Conservation (phyloP, 352 stramenopile genomes). For the Globisporangium nunn region DNA sequence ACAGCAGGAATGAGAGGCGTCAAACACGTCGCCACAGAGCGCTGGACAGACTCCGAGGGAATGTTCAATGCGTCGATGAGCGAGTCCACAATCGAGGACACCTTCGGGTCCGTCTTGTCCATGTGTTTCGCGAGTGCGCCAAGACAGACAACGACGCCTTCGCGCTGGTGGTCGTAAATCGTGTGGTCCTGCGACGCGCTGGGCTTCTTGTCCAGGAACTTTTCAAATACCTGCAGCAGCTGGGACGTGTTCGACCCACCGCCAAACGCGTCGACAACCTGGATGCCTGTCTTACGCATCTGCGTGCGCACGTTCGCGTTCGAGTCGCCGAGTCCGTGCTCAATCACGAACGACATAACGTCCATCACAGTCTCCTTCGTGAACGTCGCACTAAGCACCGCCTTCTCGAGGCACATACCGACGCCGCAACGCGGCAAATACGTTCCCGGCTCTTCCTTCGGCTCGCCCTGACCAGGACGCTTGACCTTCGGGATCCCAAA, state of each 20-base stretch:
- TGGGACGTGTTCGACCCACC: slow-evolving; percentile 52
- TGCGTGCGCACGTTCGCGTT: slow-evolving; percentile 67
- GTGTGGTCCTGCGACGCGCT: slow-evolving; percentile 36
- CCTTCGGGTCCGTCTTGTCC: slow-evolving; percentile 82
- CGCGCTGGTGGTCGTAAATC: slow-evolving; percentile 84
- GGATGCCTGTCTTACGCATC: slow-evolving; percentile 82
- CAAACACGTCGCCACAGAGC: slow-evolving; percentile 87
- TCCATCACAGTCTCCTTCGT: slow-evolving; percentile 54
- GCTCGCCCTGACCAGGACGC: slow-evolving; percentile 39
- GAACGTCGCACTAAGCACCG: slow-evolving; percentile 32
- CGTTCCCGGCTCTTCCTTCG: slow-evolving; percentile 47
- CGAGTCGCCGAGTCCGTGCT: slow-evolving; percentile 63
- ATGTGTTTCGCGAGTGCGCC: slow-evolving; percentile 89
- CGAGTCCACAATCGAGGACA: slow-evolving; percentile 81
- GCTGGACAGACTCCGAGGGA: slow-evolving; percentile 91
- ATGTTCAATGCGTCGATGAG: slow-evolving; percentile 87
- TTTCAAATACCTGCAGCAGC: slow-evolving; percentile 71
- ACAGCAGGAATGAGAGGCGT: slow-evolving; percentile 82
- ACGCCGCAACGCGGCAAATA: slow-evolving; percentile 70
- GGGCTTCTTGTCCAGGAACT: slow-evolving; percentile 60
- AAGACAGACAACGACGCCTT: slow-evolving; percentile 88
- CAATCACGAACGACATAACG: slow-evolving; percentile 76
- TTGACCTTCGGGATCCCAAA: slow-evolving; percentile 72
- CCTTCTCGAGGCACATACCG: slow-evolving; percentile 70
- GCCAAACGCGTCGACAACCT: slow-evolving; percentile 67